phyloP scores from a whole-genome alignment of 106 monocot genomes.

The Triglochin maritima region DNA sequence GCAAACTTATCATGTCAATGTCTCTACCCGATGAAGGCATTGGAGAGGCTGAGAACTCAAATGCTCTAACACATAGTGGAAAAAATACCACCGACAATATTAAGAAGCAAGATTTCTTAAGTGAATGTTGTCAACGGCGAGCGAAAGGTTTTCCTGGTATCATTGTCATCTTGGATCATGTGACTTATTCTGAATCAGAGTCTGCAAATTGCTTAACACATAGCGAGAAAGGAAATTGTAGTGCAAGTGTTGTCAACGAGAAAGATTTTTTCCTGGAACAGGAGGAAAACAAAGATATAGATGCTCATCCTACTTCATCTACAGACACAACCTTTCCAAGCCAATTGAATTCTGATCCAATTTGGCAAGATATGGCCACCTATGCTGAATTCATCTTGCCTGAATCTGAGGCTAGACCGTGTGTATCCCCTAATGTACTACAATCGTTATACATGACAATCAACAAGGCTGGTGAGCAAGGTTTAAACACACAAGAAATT shows the following conservation, averaged over 20 bases:
- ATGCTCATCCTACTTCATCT: conserved; percentile 3
- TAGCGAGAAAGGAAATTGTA: not conserved
- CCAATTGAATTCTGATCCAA: conserved; percentile 2
- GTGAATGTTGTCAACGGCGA: conserved; percentile 43
- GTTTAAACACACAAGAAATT: conserved; percentile 63
- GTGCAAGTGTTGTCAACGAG: not conserved
- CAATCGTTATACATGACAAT: conserved; percentile 38
- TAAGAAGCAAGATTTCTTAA: conserved; percentile 37
- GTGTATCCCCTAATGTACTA: conserved; percentile 37
- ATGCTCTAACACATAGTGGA: conserved; percentile 7
- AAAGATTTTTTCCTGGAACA: not conserved
- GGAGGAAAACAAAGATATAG: conserved; percentile 8
- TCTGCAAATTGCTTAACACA: not conserved
- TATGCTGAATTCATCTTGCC: conserved; percentile 26
- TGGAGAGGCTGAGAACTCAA: conserved; percentile 61
- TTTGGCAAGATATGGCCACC: conserved; percentile 42
- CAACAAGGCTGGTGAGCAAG: conserved; percentile 64
- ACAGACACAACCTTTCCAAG: not conserved
- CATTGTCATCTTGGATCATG: conserved; percentile 30
- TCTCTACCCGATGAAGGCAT: conserved; percentile 64
- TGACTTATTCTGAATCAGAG: conserved; percentile 10
- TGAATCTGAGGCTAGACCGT: too few relatives aligned
- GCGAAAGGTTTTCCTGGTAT: conserved; percentile 97
- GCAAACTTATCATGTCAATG: conserved; percentile 45
- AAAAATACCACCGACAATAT: conserved; percentile 20